Base-by-base conservation (phyloP, 2,329 filamentous ascomycete genomes). In the Cercospora citrullina region DNA sequence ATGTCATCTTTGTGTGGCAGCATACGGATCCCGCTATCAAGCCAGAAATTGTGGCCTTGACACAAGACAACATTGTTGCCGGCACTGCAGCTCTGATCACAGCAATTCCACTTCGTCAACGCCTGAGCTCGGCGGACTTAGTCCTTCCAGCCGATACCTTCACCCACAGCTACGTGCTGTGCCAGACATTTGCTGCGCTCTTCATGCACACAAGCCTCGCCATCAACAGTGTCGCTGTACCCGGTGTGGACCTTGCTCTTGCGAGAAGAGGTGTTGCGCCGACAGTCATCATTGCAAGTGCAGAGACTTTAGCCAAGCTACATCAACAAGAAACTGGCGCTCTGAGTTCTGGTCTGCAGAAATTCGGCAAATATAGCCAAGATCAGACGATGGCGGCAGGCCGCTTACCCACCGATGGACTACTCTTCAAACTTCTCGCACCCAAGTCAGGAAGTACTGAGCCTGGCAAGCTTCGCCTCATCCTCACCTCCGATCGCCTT, bases 111-210 rank as follows among this genome's bases (percentile, higher is more conserved):
- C 86, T 88, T 28, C 85, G 85, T 55, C 91, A 97, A 76, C 90
- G 92, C 68, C 83, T 97, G 69, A 87, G 83, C 21, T 84, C 89
- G 1, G 86, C 88, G 2, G 95, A 99, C 75, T 84, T 96, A 7
- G 91, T 99, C 77, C 86, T 98, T 14, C 90, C 94, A 0, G 92
- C 91, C 57, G 93, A 96, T 74, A 89, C 91, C 5, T 87, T 98
- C 57, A 89, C 91, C 7, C 87, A 91, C 73, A 89, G 90, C 0
- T 94, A 96, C 80, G 88, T 93, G 1, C 86, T 98, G 28, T 87
- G 89, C 64, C 84, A 96, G 68, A 93, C 93, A 0, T 84, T 99
- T 66, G 89, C 90, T 1, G 93, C 94, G 0, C 86, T 99, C 8
- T 96, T 89, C 80, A 90, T 89, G 23, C 95, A 96, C 77, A 86